phyloP scores from a whole-genome alignment of 192 early-diverging fungal species.

The Coemansia sp. region DNA sequence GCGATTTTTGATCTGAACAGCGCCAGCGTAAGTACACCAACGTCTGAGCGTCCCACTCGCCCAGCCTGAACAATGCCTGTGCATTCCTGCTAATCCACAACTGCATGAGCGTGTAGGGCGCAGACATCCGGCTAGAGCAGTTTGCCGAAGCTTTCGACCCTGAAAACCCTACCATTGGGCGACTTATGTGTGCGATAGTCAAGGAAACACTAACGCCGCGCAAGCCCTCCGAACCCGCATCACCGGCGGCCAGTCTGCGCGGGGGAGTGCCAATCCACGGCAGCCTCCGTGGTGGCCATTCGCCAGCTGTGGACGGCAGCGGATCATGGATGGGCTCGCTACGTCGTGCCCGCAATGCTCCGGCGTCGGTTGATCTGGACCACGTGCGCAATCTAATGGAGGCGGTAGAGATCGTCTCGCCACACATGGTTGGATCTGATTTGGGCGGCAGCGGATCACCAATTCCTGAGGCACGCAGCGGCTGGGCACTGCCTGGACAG shows the following conservation, averaged over 20 bases:
- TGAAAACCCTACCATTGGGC: constrained; percentile 27
- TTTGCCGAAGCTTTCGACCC: constrained; percentile 34
- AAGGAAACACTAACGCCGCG: constrained; percentile 38
- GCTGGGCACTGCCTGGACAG: constrained; percentile 40
- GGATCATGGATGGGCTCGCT: constrained; percentile 1
- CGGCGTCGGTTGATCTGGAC: constrained; percentile 24
- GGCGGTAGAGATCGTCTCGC: constrained; percentile 41
- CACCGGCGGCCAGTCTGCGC: constrained; percentile 27
- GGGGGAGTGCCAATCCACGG: constrained; percentile 22
- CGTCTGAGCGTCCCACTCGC: not conserved
- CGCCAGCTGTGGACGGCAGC: constrained; percentile 29
- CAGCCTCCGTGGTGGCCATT: constrained; percentile 27
- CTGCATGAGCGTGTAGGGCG: constrained; percentile 14
- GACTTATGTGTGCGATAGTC: constrained; percentile 36
- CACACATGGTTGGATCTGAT: constrained; percentile 37
- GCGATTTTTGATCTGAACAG: constrained; percentile 32
- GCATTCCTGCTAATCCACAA: not conserved
- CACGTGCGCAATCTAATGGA: constrained; percentile 46
- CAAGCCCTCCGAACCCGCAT: constrained; percentile 25
- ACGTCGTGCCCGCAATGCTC: not conserved
- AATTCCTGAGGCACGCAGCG: constrained; percentile 34
- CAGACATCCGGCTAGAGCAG: constrained; percentile 31
- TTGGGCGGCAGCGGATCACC: constrained; percentile 28
- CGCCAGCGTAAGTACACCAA: constrained; percentile 26
- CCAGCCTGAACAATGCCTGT: not conserved